A percentile compares a stretch with the other conserved stretches of the same genome.
These are phyloP conservation scores for Hypericum androsaemum DNA, from an alignment of 345 rosid species.

Conservation along the genomic window DNA sequence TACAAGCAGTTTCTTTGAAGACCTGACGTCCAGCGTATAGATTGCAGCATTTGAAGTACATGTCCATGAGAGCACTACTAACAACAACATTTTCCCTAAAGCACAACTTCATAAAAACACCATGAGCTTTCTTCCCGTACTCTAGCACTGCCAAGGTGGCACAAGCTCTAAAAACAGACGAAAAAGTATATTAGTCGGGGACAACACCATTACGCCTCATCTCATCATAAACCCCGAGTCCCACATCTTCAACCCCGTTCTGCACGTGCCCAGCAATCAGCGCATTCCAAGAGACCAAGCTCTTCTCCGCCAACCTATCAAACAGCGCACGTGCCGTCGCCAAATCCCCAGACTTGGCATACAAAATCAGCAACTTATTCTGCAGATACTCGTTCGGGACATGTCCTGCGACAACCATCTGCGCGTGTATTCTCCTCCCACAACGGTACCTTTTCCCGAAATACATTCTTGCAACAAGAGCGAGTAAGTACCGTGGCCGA, in stretches of 20 bases:
- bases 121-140: slow-evolving; percentile 52
- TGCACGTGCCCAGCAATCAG: slow-evolving; percentile 53
- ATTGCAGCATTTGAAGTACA: slow-evolving; percentile 71
- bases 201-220: slow-evolving; percentile 36
- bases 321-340: slow-evolving; percentile 34
- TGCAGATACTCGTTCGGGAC: slow-evolving; percentile 35
- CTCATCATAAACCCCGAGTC: slow-evolving; percentile 35
- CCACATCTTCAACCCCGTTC: slow-evolving; percentile 35
- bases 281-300: slow-evolving; percentile 47
- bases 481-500: slow-evolving; percentile 33
- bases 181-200: slow-evolving; percentile 60
- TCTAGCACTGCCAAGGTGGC: slow-evolving; percentile 49
- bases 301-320: slow-evolving; percentile 16
- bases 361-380: slow-evolving; percentile 49
- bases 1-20: slow-evolving; percentile 28
- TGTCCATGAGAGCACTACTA: slow-evolving; percentile 55
- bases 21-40: slow-evolving; percentile 36
- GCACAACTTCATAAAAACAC: slow-evolving; percentile 38
- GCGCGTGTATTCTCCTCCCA: slow-evolving; percentile 61
- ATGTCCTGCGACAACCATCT: slow-evolving; percentile 51
- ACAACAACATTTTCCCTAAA: slow-evolving; percentile 43
- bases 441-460: slow-evolving; percentile 29
- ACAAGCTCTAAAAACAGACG: slow-evolving; percentile 57
- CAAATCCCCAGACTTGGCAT: slow-evolving; percentile 45
- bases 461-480: slow-evolving; percentile 65